These are phyloP conservation scores for Hypoxylon sp. DNA, from an alignment of 2,329 filamentous ascomycete species.

Conservation along the genomic window DNA sequence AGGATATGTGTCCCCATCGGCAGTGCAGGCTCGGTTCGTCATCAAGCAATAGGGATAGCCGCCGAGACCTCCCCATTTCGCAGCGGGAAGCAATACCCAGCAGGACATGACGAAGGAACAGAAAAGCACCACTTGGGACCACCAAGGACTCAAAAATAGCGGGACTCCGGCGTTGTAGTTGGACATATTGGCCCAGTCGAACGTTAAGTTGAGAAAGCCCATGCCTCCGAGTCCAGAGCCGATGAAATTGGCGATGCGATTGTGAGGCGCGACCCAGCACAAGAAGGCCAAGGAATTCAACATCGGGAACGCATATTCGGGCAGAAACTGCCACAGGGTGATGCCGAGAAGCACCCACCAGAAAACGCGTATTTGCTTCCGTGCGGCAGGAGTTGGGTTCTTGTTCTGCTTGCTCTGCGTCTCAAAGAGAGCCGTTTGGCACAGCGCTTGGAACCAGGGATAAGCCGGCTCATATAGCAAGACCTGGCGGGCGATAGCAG, in stretches of 20 bases:
- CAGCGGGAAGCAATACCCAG: slow-evolving; percentile 65
- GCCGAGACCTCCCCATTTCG: slow-evolving; percentile 64
- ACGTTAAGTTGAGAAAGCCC: slow-evolving; percentile 65
- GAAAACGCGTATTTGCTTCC: slow-evolving; percentile 64
- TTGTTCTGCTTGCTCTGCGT: slow-evolving; percentile 62
- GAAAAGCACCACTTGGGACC: slow-evolving; percentile 65
- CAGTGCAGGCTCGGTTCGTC: slow-evolving; percentile 63
- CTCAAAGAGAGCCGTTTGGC: slow-evolving; percentile 66
- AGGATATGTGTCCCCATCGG: slow-evolving; percentile 57
- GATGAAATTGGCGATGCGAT: slow-evolving; percentile 65
- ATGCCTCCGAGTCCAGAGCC: slow-evolving; percentile 68
- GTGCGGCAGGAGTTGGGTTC: slow-evolving; percentile 56
- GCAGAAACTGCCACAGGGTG: slow-evolving; percentile 68
- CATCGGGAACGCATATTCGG: slow-evolving; percentile 67
- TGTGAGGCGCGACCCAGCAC: slow-evolving; percentile 69
- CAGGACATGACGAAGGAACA: slow-evolving; percentile 62
- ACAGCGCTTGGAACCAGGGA: slow-evolving; percentile 59
- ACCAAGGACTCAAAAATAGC: slow-evolving; percentile 64
- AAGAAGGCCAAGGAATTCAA: slow-evolving; percentile 66
- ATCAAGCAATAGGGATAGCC: slow-evolving; percentile 62
- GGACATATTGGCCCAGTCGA: slow-evolving; percentile 69
- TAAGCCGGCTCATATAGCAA: slow-evolving; percentile 66
- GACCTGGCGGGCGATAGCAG: slow-evolving; percentile 64
- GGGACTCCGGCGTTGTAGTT: slow-evolving; percentile 53
- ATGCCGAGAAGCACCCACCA: slow-evolving; percentile 61